A percentile compares a stretch with the other conserved stretches of the same genome.
Evolutionary conservation across 768 basidiomycete species (phyloP).

Genomic region (Mycena venus): DNA sequence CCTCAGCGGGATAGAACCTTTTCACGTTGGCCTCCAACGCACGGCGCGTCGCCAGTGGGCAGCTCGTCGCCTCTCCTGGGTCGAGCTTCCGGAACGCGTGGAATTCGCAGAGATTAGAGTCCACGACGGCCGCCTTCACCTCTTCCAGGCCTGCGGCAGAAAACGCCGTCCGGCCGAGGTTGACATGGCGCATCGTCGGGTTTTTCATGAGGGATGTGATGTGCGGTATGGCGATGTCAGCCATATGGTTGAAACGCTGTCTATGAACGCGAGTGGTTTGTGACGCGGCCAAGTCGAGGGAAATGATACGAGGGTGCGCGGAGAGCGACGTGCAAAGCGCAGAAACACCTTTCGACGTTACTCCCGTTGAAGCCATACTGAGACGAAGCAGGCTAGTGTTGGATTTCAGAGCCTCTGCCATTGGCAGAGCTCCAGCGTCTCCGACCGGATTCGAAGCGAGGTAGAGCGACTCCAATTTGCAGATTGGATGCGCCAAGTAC

Average conservation of each 20-base stretch:
- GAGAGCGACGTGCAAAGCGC: slow-evolving; percentile 23
- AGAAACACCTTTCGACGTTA: slow-evolving; percentile 14
- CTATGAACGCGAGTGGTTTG: slow-evolving; percentile 19
- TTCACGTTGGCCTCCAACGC: slow-evolving; percentile 14
- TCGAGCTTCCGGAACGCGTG: not conserved
- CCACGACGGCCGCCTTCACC: slow-evolving; percentile 9
- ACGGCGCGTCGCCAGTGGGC: slow-evolving; percentile 9
- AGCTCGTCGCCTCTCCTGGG: not conserved
- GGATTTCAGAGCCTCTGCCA: slow-evolving; percentile 18
- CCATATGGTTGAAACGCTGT: slow-evolving; percentile 28
- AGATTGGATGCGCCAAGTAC: slow-evolving; percentile 20
- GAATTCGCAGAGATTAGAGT: slow-evolving; percentile 23
- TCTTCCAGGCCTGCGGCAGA: slow-evolving; percentile 16
- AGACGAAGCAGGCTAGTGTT: slow-evolving; percentile 28
- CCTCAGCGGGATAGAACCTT: slow-evolving; percentile 13
- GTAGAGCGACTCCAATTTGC: slow-evolving; percentile 30
- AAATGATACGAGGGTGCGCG: slow-evolving; percentile 21
- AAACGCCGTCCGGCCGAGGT: slow-evolving; percentile 23
- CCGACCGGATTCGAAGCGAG: slow-evolving; percentile 28
- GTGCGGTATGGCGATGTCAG: not conserved
- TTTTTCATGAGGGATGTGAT: slow-evolving; percentile 20
- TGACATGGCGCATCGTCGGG: slow-evolving; percentile 22
- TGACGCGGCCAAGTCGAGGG: slow-evolving; percentile 15
- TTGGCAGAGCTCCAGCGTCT: slow-evolving; percentile 25
- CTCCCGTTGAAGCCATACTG: slow-evolving; percentile 21